phyloP scores from a whole-genome alignment of 176 grass and related monocot species.

The Carex scoparia region DNA sequence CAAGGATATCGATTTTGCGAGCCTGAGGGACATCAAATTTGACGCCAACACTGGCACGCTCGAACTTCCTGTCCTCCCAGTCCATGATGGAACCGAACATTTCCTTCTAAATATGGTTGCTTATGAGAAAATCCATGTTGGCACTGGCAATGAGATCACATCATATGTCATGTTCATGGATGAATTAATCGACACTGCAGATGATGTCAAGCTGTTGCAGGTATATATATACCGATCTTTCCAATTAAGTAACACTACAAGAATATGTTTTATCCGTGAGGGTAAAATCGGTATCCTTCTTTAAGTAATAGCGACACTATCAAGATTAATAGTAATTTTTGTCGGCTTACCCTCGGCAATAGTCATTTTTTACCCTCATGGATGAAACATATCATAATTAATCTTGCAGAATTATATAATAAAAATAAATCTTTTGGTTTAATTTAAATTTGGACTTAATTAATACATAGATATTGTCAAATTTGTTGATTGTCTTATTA shows the following conservation, averaged over 20 bases:
- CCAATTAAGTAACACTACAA: too few relatives aligned
- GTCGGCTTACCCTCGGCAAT: too few relatives aligned
- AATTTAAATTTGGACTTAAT: background rate
- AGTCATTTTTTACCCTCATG: too few relatives aligned
- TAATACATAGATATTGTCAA: too few relatives aligned
- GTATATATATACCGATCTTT: background rate
- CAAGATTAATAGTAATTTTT: too few relatives aligned
- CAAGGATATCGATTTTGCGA: background rate
- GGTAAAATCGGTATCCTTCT: too few relatives aligned
- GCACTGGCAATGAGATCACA: background rate
- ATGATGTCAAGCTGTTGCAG: constrained; percentile 6
- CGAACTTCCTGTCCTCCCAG: background rate
- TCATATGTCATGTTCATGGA: constrained; percentile 19
- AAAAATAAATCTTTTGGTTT: background rate
- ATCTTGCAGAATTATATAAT: too few relatives aligned
- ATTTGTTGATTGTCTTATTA: too few relatives aligned
- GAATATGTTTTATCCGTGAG: too few relatives aligned
- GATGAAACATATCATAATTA: too few relatives aligned
- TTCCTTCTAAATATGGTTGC: constrained; percentile 23
- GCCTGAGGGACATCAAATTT: constrained; percentile 21
- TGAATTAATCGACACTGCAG: background rate
- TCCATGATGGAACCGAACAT: constrained; percentile 8
- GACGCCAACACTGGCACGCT: background rate
- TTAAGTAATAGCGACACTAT: too few relatives aligned
- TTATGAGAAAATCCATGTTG: constrained; percentile 16